Percentiles rank a stretch among this genome's conserved stretches.
These are phyloP conservation scores for Fusarium azukiicola DNA, from an alignment of 2,329 filamentous ascomycete genomes.

Conservation along the genomic window DNA sequence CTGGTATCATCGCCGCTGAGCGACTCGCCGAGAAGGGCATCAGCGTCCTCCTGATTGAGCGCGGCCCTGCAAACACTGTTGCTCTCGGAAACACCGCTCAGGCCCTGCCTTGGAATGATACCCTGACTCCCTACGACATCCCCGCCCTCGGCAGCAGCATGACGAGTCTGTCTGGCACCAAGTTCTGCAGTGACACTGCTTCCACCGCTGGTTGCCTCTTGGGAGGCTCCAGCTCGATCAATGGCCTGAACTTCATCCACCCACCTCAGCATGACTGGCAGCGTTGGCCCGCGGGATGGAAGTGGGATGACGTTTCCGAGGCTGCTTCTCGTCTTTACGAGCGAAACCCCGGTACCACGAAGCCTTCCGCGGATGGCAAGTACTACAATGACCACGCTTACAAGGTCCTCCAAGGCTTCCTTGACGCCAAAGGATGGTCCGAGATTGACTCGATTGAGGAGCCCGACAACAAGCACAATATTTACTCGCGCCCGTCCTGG, in stretches of 20 bases:
- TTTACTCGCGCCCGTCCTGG: constrained; percentile 83
- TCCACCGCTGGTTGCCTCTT: constrained; percentile 53
- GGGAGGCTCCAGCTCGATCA: constrained; percentile 54
- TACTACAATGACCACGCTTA: constrained; percentile 84
- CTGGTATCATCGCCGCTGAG: constrained; percentile 53
- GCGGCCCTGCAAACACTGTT: constrained; percentile 53
- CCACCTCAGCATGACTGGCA: constrained; percentile 52
- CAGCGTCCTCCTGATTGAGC: constrained; percentile 54
- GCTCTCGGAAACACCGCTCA: constrained; percentile 47
- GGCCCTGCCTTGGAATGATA: constrained; percentile 49
- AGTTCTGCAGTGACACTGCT: constrained; percentile 53
- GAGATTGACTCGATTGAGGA: constrained; percentile 81
- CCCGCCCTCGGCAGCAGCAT: constrained; percentile 52
- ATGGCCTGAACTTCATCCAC: constrained; percentile 55
- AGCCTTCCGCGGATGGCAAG: constrained; percentile 83
- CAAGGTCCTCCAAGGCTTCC: constrained; percentile 78
- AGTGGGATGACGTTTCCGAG: constrained; percentile 47
- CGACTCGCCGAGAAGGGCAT: constrained; percentile 50
- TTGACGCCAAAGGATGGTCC: constrained; percentile 81
- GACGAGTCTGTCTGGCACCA: constrained; percentile 47
- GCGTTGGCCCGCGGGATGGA: constrained; percentile 52
- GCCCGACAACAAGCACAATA: constrained; percentile 82
- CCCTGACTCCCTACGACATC: constrained; percentile 51
- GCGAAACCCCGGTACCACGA: constrained; percentile 78
- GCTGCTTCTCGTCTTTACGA: constrained; percentile 53